phyloP scores from a whole-genome alignment of 1,139 yeast species.

The Debaryomyces nepalensis region DNA sequence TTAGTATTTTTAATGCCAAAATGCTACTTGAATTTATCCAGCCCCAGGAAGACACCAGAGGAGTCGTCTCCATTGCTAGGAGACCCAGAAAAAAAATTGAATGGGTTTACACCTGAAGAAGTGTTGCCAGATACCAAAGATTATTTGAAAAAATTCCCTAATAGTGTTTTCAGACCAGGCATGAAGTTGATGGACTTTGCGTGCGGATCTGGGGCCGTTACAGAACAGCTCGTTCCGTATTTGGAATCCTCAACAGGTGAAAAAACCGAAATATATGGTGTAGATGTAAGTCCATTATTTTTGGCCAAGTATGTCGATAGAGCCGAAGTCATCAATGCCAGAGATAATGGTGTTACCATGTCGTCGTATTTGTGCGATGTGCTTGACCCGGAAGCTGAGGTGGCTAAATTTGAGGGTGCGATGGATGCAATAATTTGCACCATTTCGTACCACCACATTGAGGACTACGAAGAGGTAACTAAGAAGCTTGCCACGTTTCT shows the following conservation, averaged over 20 bases:
- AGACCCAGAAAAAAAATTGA: conserved; percentile 19
- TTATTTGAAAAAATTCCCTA: conserved; percentile 17
- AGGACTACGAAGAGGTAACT: conserved; percentile 36
- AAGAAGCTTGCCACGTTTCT: conserved; percentile 38
- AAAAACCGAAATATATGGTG: conserved; percentile 33
- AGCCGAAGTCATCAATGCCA: conserved; percentile 15
- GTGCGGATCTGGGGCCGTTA: conserved; percentile 49
- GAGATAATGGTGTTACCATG: conserved; percentile 16
- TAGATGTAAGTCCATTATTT: conserved; percentile 41
- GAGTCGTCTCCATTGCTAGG: conserved; percentile 24
- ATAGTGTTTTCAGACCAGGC: conserved; percentile 31
- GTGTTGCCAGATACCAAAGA: conserved; percentile 22
- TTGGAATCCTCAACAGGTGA: conserved; percentile 20
- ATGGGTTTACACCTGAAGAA: conserved; percentile 21
- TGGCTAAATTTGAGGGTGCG: conserved; percentile 22
- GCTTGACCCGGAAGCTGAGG: conserved; percentile 26
- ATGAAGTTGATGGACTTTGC: conserved; percentile 45
- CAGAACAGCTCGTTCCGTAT: conserved; percentile 35
- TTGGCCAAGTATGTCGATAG: conserved; percentile 29
- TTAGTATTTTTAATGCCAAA: conserved; percentile 27
- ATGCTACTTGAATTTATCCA: conserved; percentile 27
- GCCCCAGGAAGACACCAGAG: conserved; percentile 18
- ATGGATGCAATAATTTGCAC: conserved; percentile 46
- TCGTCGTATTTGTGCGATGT: conserved; percentile 32
- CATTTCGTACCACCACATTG: conserved; percentile 46